A percentile compares a stretch with the other conserved stretches of the same genome.
phyloP scores from a whole-genome alignment of 2,329 filamentous ascomycete species.

The Davidsoniella neocaledoniae region DNA sequence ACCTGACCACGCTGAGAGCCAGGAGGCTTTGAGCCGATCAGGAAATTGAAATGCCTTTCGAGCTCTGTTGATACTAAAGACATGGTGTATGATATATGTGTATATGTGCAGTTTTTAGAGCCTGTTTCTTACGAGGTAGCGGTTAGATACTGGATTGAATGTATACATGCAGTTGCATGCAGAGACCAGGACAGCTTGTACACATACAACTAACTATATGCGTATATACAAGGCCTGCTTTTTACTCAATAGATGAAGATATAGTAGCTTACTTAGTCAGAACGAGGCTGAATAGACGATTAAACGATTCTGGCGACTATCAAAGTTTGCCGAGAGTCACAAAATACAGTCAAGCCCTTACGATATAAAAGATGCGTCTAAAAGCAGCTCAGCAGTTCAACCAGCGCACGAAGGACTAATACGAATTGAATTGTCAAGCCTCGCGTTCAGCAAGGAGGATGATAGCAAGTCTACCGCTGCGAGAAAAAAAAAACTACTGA shows the following conservation, averaged over 20 bases:
- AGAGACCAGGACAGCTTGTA: no score
- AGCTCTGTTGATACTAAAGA: constrained; percentile 79
- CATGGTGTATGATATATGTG: constrained; percentile 29
- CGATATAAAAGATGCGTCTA: no score
- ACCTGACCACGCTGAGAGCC: constrained; percentile 92
- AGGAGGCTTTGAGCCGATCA: constrained; percentile 80
- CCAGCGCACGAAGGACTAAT: no score
- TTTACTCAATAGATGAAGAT: background rate
- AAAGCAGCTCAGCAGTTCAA: no score
- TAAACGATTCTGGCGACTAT: background rate
- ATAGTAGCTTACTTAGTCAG: background rate
- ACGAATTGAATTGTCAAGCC: no score
- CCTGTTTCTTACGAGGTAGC: background rate
- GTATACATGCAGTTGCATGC: no score
- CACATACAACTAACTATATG: no score
- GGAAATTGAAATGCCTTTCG: constrained; percentile 76
- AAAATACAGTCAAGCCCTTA: no score
- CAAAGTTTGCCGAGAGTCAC: background rate
- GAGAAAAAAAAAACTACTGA: no score
- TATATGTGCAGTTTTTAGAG: background rate
- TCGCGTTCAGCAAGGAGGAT: no score
- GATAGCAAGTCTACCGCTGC: no score
- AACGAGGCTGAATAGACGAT: background rate
- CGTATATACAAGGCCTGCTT: no score
- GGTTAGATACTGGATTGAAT: background rate